Percentiles rank a stretch among this genome's conserved stretches.
These are phyloP conservation scores for Rhododendron henanense DNA, from an alignment of 148 eudicot species.

Conservation along the genomic window DNA sequence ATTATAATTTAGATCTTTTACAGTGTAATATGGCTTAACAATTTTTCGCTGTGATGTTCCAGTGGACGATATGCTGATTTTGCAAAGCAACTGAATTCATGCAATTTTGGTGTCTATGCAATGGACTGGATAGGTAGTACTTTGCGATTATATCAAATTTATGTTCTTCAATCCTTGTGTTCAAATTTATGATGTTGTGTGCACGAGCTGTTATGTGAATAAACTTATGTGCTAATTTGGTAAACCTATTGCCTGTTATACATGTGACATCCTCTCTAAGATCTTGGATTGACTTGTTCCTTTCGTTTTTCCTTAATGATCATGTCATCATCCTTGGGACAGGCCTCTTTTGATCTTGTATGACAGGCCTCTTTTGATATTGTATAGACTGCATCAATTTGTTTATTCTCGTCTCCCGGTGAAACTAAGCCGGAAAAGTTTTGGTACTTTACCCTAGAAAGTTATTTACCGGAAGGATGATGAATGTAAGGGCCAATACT, in stretches of 20 bases:
- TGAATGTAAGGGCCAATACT: neutral
- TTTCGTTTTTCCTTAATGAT: neutral
- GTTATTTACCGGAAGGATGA: neutral
- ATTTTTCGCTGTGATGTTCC: slow-evolving; percentile 17
- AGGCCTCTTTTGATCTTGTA: neutral
- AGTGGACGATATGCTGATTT: slow-evolving; percentile 85
- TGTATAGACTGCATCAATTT: neutral
- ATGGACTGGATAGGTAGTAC: slow-evolving; percentile 92
- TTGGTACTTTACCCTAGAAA: neutral
- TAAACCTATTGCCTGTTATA: neutral
- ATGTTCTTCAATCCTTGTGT: neutral
- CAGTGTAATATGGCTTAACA: neutral
- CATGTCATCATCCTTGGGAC: neutral
- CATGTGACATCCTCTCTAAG: neutral
- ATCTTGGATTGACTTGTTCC: neutral
- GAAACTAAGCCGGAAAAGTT: neutral
- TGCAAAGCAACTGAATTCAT: slow-evolving; percentile 64
- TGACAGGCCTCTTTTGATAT: neutral
- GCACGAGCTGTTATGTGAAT: neutral
- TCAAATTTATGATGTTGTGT: neutral
- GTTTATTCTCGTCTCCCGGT: neutral
- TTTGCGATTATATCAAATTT: neutral
- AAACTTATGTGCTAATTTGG: neutral
- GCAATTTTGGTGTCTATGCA: slow-evolving; percentile 77
- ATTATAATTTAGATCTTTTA: neutral